phyloP scores from a whole-genome alignment of 331 rosid genomes.

The Arachis monticola region DNA sequence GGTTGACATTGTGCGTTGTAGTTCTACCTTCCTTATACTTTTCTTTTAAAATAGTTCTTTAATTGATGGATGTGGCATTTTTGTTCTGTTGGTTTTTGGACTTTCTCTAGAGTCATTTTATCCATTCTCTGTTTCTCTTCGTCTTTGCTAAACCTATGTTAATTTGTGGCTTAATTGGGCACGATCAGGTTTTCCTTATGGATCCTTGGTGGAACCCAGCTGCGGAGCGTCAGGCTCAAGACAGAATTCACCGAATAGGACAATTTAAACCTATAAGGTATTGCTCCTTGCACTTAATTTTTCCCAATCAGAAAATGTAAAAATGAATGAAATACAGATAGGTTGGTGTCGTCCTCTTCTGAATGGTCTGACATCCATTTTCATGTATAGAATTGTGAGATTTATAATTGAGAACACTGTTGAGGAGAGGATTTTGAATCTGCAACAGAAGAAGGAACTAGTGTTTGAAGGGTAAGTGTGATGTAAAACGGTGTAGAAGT shows the following conservation, averaged over 20 bases:
- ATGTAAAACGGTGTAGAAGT: conserved; percentile 3
- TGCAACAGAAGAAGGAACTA: conserved; percentile 87
- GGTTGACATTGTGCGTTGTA: neutral
- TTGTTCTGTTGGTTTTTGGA: neutral
- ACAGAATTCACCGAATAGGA: conserved; percentile 94
- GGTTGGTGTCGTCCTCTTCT: neutral
- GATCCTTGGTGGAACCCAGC: conserved; percentile 99
- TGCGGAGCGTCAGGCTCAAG: conserved; percentile 97
- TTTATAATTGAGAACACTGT: conserved; percentile 86
- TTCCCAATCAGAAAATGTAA: neutral
- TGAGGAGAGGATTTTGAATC: conserved; percentile 92
- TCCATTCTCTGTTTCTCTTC: neutral
- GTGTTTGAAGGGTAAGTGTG: conserved; percentile 81
- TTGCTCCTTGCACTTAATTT: conserved; percentile 18
- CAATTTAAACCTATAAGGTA: conserved; percentile 94
- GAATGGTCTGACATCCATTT: conserved; percentile 16
- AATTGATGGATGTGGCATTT: neutral
- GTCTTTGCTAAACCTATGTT: conserved; percentile 3
- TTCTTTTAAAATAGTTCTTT: neutral
- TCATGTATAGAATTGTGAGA: conserved; percentile 69
- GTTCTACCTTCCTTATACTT: neutral
- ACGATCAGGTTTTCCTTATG: conserved; percentile 83
- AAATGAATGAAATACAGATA: neutral
- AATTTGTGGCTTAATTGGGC: conserved; percentile 18
- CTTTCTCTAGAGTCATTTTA: neutral